Percentiles rank a stretch among this genome's conserved stretches.
Conservation (phyloP, 169 alveolate species). For the Cryptosporidium xiaoi region DNA sequence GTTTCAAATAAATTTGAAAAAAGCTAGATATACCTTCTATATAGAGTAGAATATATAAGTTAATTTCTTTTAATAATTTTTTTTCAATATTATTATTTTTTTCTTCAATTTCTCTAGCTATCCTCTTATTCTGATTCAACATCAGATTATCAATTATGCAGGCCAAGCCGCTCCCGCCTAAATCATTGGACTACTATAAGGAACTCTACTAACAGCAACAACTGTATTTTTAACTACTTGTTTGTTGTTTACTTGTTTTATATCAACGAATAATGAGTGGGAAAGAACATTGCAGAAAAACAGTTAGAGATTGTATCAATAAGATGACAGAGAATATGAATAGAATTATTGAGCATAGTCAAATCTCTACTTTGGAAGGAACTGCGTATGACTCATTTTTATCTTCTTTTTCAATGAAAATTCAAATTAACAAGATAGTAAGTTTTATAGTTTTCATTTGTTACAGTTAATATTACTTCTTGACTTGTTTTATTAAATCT, state of each 20-base stretch:
- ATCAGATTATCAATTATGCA: too few relatives aligned
- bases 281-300: slow-evolving; percentile 25
- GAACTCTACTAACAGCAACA: neutral
- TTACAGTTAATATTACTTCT: neutral
- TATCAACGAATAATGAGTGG: slow-evolving; percentile 3
- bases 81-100: neutral
- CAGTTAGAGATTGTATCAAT: slow-evolving; percentile 32
- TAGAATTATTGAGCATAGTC: slow-evolving; percentile 50
- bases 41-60: neutral
- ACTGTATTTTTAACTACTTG: neutral
- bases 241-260: neutral
- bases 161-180: slow-evolving; percentile 1
- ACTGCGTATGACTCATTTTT: slow-evolving; percentile 59
- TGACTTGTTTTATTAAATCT: neutral
- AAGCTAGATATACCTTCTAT: too few relatives aligned
- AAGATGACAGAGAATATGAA: slow-evolving; percentile 69
- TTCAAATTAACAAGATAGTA: slow-evolving; percentile 53
- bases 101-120: neutral
- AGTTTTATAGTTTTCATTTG: neutral
- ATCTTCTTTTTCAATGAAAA: slow-evolving; percentile 57
- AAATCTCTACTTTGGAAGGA: slow-evolving; percentile 66
- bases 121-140: too few relatives aligned
- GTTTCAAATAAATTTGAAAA: too few relatives aligned
- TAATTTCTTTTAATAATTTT: neutral
- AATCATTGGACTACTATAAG: slow-evolving; percentile 6